These are phyloP conservation scores for Populus deltoides DNA, from an alignment of 345 rosid genomes.

Conservation along the genomic window DNA sequence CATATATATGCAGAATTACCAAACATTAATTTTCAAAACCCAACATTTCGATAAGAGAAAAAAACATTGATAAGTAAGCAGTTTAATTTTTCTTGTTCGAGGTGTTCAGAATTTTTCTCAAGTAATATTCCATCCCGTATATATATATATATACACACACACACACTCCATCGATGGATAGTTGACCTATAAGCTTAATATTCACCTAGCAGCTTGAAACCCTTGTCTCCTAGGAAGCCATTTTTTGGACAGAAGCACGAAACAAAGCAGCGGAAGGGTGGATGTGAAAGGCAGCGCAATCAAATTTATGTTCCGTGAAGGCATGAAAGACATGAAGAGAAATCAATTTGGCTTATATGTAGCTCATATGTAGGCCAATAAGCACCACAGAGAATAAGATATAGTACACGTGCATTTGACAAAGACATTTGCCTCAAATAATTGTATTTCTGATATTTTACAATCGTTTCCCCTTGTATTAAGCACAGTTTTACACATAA, in stretches of 20 bases:
- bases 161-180: no score
- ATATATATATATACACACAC: no score
- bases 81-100: no score
- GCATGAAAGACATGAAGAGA: conserved; percentile 22
- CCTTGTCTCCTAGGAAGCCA: conserved; percentile 16
- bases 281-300: conserved; percentile 9
- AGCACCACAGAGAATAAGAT: conserved; percentile 7
- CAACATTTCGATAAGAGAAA: background rate
- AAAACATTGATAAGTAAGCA: no score
- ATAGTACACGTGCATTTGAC: conserved; percentile 13
- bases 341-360: conserved; percentile 15
- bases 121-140: no score
- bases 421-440: background rate
- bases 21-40: background rate
- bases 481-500: background rate
- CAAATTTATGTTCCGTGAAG: conserved; percentile 16
- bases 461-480: background rate
- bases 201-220: background rate
- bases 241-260: background rate
- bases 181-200: background rate
- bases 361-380: conserved; percentile 13
- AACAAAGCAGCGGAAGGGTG: background rate
- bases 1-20: background rate
- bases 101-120: background rate
- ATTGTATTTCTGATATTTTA: background rate